phyloP scores from a whole-genome alignment of 768 basidiomycete species.

The Trametes cingulata region DNA sequence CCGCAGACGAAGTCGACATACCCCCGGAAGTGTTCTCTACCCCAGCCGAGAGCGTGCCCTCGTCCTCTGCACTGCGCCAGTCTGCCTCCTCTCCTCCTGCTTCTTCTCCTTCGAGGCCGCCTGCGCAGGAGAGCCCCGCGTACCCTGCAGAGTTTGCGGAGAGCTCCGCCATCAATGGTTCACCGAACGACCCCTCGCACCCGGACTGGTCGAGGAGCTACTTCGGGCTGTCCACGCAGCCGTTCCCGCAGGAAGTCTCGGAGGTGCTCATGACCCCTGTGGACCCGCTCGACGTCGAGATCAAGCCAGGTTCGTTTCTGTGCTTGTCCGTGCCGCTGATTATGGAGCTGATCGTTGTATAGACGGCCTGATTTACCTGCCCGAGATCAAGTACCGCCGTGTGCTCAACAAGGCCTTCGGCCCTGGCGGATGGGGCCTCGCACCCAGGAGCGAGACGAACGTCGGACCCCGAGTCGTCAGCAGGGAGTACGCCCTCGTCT shows the following conservation, averaged over 20 bases:
- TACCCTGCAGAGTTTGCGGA: slow-evolving; percentile 9
- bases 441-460: slow-evolving; percentile 89
- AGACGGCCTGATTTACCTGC: slow-evolving; percentile 95
- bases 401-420: slow-evolving; percentile 93
- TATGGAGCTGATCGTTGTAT: background rate
- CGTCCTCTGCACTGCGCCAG: slow-evolving; percentile 19
- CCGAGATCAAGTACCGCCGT: slow-evolving; percentile 95
- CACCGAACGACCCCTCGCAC: slow-evolving; percentile 20
- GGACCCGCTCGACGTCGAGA: slow-evolving; percentile 79
- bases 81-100: background rate
- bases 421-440: slow-evolving; percentile 96
- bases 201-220: slow-evolving; percentile 92
- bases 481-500: slow-evolving; percentile 92
- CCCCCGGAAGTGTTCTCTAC: slow-evolving; percentile 16
- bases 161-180: background rate
- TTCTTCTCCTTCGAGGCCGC: background rate
- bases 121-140: background rate
- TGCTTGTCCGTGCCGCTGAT: background rate
- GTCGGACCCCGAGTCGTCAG: slow-evolving; percentile 87
- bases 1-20: slow-evolving; percentile 21
- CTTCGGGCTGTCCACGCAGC: slow-evolving; percentile 71
- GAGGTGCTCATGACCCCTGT: slow-evolving; percentile 75
- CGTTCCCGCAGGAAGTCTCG: slow-evolving; percentile 76
- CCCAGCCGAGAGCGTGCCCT: slow-evolving; percentile 19
- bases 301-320: slow-evolving; percentile 78